Evolutionary conservation across 129 eudicot species (phyloP), one percentile per base, ranked within the genome.

Genomic region (Pulicaria dysenterica): DNA sequence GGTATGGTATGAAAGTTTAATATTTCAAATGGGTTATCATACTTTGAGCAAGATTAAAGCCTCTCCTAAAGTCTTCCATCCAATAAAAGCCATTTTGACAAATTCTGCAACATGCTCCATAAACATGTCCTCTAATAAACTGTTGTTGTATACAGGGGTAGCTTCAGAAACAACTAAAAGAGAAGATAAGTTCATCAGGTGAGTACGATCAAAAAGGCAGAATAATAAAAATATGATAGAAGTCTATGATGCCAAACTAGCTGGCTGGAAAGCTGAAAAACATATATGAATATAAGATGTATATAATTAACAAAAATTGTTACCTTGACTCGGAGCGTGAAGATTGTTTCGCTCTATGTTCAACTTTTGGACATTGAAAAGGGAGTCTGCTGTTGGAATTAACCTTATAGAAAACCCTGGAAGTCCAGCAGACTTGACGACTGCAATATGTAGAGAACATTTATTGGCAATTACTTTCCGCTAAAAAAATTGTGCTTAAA

Each of bases 101-200:
- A 90, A 70, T 74, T 84, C 92, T 61, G 86, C 73, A 88, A 80
- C 81, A 9, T 94, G 89, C 79, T 90, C 98, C 53, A 94, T 78
- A 56, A 74, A 70, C 97, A 90, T 83, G 86, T 94, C 98, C 80
- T 94, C 98, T 73, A 94, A 81, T 62, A 94, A 72, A 80, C 97
- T 94, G 74, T 83, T 76, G 54, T 88, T 94, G 87, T 94, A 94
- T 74, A 55, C 60, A 36, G 97, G 97, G 9, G 98, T 90, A 69
- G 93, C 83, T 80, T 84, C 72, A 72, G 78, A 40, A 78, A 50
- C 79, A 75, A 74, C 91, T 86, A 47, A 5, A 24, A 72, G 42
- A 58, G 73, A 38, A 53, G 15, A 69, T 49, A 74, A 80, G 43
- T 62, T 51, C 59, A 62, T 69, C 19, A 69, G 10, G 14, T 77